Evolutionary conservation across 2,329 filamentous ascomycete species (phyloP), one percentile per base, ranked within the genome.

Genomic region (Calonectria honghensis): DNA sequence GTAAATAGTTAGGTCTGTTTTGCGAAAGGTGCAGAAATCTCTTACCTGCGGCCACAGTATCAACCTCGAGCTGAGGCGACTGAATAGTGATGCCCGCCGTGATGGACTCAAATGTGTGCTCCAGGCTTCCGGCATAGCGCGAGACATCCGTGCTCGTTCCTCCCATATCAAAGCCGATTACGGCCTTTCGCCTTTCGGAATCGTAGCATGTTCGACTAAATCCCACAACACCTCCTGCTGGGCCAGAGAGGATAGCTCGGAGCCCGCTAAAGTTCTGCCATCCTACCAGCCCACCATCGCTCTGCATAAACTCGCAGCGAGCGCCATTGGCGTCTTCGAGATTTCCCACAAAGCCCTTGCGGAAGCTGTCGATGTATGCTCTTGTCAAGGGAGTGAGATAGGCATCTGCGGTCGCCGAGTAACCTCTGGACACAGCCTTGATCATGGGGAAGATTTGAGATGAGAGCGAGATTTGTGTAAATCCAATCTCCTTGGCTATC

Each of bases 81-180:
- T 96, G 94, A 18, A 96, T 95, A 1, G 93, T 93, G 1, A 96
- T 92, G 13, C 94, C 94, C 0, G 94, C 94, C 0, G 93, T 95
- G 0, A 93, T 95, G 0, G 93, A 95, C 80, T 95, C 94, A 73
- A 96, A 95, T 0, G 86, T 81, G 50, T 87, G 85, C 39, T 86
- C 86, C 35, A 84, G 84, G 3, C 81, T 81, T 1, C 86, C 86
- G 1, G 82, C 92, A 76, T 94, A 95, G 45, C 94, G 87, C 37
- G 92, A 94, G 6, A 95, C 93, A 81, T 95, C 94, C 1, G 94
- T 95, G 39, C 90, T 93, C 1, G 94, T 95, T 18, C 94, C 94
- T 6, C 86, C 85, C 84, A 85, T 96, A 76, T 96, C 94, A 79
- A 96, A 95, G 0, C 94, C 94, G 77, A 95, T 95, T 3, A 96